Percentiles rank a stretch among this genome's conserved stretches.
Conservation (phyloP, 768 basidiomycete species). For the Psilocybe cyanescens region DNA sequence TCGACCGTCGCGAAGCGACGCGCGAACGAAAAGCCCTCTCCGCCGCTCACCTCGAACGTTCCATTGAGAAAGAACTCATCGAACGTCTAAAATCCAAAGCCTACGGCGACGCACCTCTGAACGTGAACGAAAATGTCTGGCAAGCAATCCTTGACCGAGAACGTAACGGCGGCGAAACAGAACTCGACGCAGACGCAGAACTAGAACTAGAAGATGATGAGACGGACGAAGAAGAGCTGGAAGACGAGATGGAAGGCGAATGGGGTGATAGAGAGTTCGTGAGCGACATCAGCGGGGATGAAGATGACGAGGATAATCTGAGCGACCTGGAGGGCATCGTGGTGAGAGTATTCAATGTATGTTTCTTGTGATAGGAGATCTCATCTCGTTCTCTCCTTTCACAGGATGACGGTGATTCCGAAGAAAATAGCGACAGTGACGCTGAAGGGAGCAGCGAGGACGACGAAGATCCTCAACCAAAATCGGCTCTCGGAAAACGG, state of each 20-base stretch:
- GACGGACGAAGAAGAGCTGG: conserved; percentile 60
- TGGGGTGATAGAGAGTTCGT: conserved; percentile 75
- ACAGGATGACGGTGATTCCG: conserved; percentile 40
- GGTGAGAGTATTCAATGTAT: conserved; percentile 55
- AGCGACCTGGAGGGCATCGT: conserved; percentile 73
- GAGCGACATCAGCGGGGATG: conserved; percentile 73
- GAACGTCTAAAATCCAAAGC: conserved; percentile 96
- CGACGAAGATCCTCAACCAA: conserved; percentile 36
- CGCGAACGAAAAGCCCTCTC: conserved; percentile 96
- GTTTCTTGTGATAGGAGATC: background rate
- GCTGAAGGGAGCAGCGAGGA: conserved; percentile 44
- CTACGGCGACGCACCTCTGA: conserved; percentile 96
- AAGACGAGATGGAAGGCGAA: conserved; percentile 52
- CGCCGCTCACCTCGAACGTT: conserved; percentile 92
- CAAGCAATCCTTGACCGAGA: conserved; percentile 88
- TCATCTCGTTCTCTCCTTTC: background rate
- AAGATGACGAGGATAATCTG: conserved; percentile 60
- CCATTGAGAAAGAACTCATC: conserved; percentile 95
- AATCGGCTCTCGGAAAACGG: conserved; percentile 66
- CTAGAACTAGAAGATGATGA: conserved; percentile 57
- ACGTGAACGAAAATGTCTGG: conserved; percentile 98
- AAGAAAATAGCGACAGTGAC: conserved; percentile 46
- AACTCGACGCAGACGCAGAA: conserved; percentile 64
- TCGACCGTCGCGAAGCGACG: conserved; percentile 88
- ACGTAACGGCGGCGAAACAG: conserved; percentile 54